A percentile compares a stretch with the other conserved stretches of the same genome.
Evolutionary conservation across 2,329 filamentous ascomycete genomes (phyloP).

Genomic region (Aspergillus novofumigatus): DNA sequence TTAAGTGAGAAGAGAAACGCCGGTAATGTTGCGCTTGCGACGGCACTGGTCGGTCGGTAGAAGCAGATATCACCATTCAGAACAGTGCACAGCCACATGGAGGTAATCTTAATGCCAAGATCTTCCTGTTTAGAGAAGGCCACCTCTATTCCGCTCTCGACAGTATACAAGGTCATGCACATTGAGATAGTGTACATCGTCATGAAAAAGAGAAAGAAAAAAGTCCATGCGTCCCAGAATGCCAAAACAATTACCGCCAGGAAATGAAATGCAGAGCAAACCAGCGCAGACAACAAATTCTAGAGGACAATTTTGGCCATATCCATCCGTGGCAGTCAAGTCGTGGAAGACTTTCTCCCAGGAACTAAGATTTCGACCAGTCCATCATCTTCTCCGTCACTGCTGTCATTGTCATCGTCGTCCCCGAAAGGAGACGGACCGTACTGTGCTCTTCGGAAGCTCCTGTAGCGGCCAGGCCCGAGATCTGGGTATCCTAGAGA

Average conservation of each 20-base stretch:
- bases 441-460: constrained; percentile 34
- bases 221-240: neutral
- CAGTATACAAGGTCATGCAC: constrained; percentile 5
- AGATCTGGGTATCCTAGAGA: constrained; percentile 68
- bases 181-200: constrained; percentile 15
- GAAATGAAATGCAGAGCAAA: constrained; percentile 3
- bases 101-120: neutral
- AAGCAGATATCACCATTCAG: neutral
- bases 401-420: constrained; percentile 43
- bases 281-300: constrained; percentile 3
- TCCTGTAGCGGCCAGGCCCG: constrained; percentile 41
- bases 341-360: constrained; percentile 31
- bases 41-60: neutral
- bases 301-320: neutral
- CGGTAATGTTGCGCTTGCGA: neutral
- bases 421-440: constrained; percentile 32
- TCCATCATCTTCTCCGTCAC: constrained; percentile 41
- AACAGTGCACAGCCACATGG: neutral
- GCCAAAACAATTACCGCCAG: constrained; percentile 6
- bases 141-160: neutral
- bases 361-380: constrained; percentile 45
- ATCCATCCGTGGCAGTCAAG: constrained; percentile 3
- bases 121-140: neutral
- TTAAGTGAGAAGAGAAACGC: neutral
- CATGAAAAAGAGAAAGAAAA: constrained; percentile 9